Evolutionary conservation across 2,329 filamentous ascomycete genomes (phyloP).

Genomic region (Arthrobotrys pseudoclavata): DNA sequence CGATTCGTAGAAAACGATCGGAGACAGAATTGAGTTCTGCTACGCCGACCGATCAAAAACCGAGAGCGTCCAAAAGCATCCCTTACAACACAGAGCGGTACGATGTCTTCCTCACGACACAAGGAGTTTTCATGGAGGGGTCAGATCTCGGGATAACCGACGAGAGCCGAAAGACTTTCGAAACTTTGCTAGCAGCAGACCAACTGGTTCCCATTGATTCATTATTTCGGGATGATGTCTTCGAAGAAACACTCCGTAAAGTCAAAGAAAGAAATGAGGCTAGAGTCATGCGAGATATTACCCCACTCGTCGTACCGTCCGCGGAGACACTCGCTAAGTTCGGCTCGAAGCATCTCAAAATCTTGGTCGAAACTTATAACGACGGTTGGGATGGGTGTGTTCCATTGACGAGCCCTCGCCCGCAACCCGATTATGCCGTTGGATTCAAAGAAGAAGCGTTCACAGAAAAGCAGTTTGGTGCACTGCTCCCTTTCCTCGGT

Average conservation of each 20-base stretch:
- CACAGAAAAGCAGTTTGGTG: constrained; percentile 67
- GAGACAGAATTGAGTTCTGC: not conserved
- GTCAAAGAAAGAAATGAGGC: constrained; percentile 66
- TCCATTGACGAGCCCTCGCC: constrained; percentile 65
- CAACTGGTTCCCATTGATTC: constrained; percentile 62
- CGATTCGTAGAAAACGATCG: not conserved
- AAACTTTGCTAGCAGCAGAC: not conserved
- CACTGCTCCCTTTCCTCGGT: constrained; percentile 66
- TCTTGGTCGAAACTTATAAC: constrained; percentile 67
- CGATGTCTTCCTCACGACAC: not conserved
- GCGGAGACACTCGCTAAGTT: constrained; percentile 65
- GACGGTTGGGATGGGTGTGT: constrained; percentile 68
- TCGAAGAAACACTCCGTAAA: constrained; percentile 65
- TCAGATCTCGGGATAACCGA: not conserved
- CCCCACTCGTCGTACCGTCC: constrained; percentile 66
- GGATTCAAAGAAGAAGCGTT: constrained; percentile 68
- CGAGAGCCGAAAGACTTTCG: not conserved
- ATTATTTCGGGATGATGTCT: constrained; percentile 67
- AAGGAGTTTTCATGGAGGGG: not conserved
- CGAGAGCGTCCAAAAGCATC: not conserved
- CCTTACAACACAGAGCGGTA: not conserved
- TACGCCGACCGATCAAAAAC: not conserved
- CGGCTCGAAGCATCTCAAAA: constrained; percentile 64
- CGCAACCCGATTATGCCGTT: constrained; percentile 68
- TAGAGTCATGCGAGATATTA: constrained; percentile 66